Evolutionary conservation across 2,329 filamentous ascomycete species (phyloP).

Genomic region (Elsinoe arachidis): DNA sequence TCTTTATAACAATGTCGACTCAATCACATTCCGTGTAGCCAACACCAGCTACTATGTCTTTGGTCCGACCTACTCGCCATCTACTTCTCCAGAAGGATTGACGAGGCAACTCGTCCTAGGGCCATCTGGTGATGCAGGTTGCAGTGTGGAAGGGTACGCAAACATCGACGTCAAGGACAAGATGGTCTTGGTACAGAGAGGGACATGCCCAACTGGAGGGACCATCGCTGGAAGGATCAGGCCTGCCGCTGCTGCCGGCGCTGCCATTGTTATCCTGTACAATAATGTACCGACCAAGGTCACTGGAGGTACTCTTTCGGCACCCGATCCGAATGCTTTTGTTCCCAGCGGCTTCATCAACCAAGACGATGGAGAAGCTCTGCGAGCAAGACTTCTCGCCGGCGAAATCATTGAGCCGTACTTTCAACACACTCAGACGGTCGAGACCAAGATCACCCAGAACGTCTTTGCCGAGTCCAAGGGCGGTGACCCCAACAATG

Average conservation of each 20-base stretch:
- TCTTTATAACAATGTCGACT: constrained; percentile 34
- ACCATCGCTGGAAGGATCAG: constrained; percentile 3
- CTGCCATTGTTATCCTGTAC: constrained; percentile 5
- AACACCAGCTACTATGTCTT: constrained; percentile 32
- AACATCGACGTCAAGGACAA: constrained; percentile 7
- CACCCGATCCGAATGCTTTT: background rate
- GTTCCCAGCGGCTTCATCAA: constrained; percentile 9
- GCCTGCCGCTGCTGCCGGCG: constrained; percentile 6
- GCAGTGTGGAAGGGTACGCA: constrained; percentile 25
- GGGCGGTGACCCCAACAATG: constrained; percentile 28
- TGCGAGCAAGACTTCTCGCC: background rate
- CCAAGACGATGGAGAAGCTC: constrained; percentile 1
- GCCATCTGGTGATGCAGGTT: constrained; percentile 32
- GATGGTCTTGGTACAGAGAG: constrained; percentile 5
- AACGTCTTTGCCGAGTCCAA: constrained; percentile 33
- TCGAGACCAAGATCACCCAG: constrained; percentile 6
- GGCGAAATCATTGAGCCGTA: constrained; percentile 8
- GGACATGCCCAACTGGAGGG: constrained; percentile 8
- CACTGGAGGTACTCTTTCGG: background rate
- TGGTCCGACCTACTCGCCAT: constrained; percentile 41
- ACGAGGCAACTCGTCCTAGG: constrained; percentile 35
- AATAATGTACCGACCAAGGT: constrained; percentile 9
- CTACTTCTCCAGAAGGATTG: constrained; percentile 38
- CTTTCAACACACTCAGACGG: constrained; percentile 5
- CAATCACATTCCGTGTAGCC: constrained; percentile 33